A percentile compares a stretch with the other conserved stretches of the same genome.
Conservation (phyloP, 768 basidiomycete species). For the Boletus huronensis region DNA sequence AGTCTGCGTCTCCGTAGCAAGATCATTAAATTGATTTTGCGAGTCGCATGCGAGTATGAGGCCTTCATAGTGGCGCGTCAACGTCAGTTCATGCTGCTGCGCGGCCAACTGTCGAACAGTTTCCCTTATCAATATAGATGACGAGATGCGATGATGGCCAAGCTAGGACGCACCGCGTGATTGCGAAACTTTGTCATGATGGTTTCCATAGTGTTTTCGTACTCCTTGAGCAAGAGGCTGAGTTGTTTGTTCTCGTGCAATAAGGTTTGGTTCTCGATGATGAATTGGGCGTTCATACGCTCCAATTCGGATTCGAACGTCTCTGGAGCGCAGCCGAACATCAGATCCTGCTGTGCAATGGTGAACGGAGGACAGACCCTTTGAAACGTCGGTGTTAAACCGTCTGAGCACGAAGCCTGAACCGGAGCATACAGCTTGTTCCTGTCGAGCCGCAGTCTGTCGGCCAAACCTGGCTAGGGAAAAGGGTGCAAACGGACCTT, state of each 20-base stretch:
- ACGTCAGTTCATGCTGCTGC: slow-evolving; percentile 81
- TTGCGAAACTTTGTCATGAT: slow-evolving; percentile 96
- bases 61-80: slow-evolving; percentile 87
- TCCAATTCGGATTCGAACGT: slow-evolving; percentile 90
- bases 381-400: slow-evolving; percentile 83
- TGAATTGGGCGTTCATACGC: slow-evolving; percentile 79
- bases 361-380: slow-evolving; percentile 46
- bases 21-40: slow-evolving; percentile 51
- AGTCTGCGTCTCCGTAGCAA: slow-evolving; percentile 56
- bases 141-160: background rate
- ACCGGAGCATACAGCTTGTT: slow-evolving; percentile 67
- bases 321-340: slow-evolving; percentile 49
- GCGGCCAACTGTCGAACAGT: slow-evolving; percentile 66
- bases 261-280: slow-evolving; percentile 91
- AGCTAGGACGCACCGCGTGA: slow-evolving; percentile 64
- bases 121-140: slow-evolving; percentile 8
- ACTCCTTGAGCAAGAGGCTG: slow-evolving; percentile 84
- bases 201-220: slow-evolving; percentile 90
- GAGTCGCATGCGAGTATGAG: slow-evolving; percentile 67
- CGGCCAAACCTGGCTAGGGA: slow-evolving; percentile 7
- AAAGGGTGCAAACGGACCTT: slow-evolving; percentile 50
- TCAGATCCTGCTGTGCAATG: slow-evolving; percentile 11
- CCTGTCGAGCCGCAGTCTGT: slow-evolving; percentile 40
- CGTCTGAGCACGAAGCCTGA: slow-evolving; percentile 78
- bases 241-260: slow-evolving; percentile 96